Evolutionary conservation across 768 basidiomycete species (phyloP), one percentile per base, ranked within the genome.

Genomic region (Kwoniella heveanensis): DNA sequence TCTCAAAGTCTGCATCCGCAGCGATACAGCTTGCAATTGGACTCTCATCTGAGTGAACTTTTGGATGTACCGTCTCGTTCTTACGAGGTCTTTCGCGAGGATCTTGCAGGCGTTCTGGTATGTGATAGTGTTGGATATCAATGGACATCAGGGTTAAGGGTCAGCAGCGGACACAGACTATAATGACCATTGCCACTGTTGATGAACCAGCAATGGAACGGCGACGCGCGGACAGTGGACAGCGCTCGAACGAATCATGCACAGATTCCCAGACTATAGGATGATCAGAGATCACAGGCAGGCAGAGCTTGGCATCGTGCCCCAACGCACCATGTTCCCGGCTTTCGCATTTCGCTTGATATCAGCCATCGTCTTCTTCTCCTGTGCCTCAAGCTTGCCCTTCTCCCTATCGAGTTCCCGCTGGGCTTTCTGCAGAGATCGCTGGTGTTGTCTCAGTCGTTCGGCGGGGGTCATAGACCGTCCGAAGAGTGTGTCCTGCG

Each of bases 31-130:
- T 80, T 99, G 96, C 1, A 99, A 85, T 77, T 98, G 96, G 1
- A 96, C 98, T 61, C 91, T 87, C 95, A 99, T 98, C 78, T 94
- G 92, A 78, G 96, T 91, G 84, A 99, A 99, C 80, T 97, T 98
- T 82, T 97, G 92, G 25, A 93, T 84, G 78, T 99, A 98, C 74
- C 90, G 86, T 53, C 96, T 85, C 12, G 95, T 98, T 68, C 96
- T 87, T 67, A 98, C 92, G 60, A 99, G 88, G 78, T 99, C 96
- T 80, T 96, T 98, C 25, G 96, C 96, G 90, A 97, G 96, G 68
- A 98, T 90, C 85, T 98, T 98, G 84, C 94, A 97, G 22, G 95
- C 92, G 78, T 92, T 92, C 95, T 98, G 80, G 30, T n/a, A n/a
- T n/a, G 17, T 8, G n/a, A 66, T 77, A 30, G 32, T 36, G 13